Conservation (phyloP, 768 basidiomycete species). For the Rhodotorula taiwanensis region DNA sequence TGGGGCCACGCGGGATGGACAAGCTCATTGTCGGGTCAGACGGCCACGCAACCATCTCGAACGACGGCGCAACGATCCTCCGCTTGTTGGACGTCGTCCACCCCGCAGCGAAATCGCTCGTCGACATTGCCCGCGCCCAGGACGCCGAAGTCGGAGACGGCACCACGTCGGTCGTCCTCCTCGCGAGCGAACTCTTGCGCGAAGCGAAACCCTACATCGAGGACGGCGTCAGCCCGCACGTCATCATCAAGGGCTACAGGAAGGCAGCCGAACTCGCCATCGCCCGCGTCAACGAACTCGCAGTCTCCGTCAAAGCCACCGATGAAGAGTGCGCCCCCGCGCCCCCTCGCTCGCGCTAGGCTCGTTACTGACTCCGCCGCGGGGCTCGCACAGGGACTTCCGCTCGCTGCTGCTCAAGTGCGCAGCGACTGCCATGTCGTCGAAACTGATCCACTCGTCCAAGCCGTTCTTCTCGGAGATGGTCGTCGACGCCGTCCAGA, state of each 20-base stretch:
- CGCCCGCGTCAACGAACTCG: slow-evolving; percentile 78
- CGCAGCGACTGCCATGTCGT: slow-evolving; percentile 99
- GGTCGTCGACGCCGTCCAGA: slow-evolving; percentile 95
- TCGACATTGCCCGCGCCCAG: slow-evolving; percentile 95
- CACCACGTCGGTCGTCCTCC: slow-evolving; percentile 88
- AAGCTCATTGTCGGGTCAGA: slow-evolving; percentile 80
- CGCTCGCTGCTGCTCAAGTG: slow-evolving; percentile 90
- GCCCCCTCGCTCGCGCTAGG: not conserved
- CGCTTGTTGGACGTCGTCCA: slow-evolving; percentile 96
- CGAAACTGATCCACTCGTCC: slow-evolving; percentile 95
- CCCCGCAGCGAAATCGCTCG: slow-evolving; percentile 93
- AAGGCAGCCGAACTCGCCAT: slow-evolving; percentile 77
- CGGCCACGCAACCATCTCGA: slow-evolving; percentile 96
- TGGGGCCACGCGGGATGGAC: slow-evolving; percentile 99
- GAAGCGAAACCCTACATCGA: slow-evolving; percentile 86
- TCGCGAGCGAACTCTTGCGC: slow-evolving; percentile 90
- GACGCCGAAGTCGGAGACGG: slow-evolving; percentile 98
- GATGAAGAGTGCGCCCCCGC: slow-evolving; percentile 66
- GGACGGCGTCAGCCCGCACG: slow-evolving; percentile 93
- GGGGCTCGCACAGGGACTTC: slow-evolving; percentile 61
- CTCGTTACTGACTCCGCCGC: not conserved
- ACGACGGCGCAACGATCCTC: slow-evolving; percentile 97
- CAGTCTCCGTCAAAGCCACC: slow-evolving; percentile 80
- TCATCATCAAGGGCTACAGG: slow-evolving; percentile 94
- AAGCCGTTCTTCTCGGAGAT: slow-evolving; percentile 98